Conservation (phyloP, 768 basidiomycete genomes). For the Phaffia australis region DNA sequence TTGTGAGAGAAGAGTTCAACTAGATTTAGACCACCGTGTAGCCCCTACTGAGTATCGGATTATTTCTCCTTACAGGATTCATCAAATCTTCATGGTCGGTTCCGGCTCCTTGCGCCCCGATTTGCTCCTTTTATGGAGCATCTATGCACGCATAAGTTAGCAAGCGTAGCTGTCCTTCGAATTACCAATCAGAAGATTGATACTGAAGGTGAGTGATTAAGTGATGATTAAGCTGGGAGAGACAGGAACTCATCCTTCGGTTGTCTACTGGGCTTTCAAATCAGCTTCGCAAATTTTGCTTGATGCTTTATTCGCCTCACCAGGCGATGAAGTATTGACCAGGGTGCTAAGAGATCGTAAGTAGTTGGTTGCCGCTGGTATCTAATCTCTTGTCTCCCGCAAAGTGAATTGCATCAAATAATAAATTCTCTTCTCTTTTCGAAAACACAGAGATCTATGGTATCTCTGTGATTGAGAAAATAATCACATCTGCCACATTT, state of each 20-base stretch:
- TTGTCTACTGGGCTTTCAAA: neutral
- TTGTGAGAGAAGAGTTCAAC: conserved; percentile 41
- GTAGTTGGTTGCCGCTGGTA: neutral
- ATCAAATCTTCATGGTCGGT: conserved; percentile 88
- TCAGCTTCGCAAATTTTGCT: conserved; percentile 70
- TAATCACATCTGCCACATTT: conserved; percentile 75
- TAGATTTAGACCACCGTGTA: neutral
- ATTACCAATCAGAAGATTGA: conserved; percentile 96
- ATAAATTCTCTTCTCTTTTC: neutral
- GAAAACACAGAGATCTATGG: conserved; percentile 61
- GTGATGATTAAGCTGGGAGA: neutral
- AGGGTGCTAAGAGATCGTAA: conserved; percentile 81
- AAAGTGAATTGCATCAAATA: neutral
- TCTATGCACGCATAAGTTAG: conserved; percentile 93
- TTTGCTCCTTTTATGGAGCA: conserved; percentile 95
- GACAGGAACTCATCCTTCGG: neutral
- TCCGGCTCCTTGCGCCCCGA: conserved; percentile 83
- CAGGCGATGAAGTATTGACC: conserved; percentile 76
- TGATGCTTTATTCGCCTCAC: conserved; percentile 80
- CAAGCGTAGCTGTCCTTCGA: conserved; percentile 83
- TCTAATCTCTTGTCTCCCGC: neutral
- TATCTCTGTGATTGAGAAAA: conserved; percentile 70
- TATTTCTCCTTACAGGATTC: conserved; percentile 43
- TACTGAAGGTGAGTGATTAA: conserved; percentile 43
- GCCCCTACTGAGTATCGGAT: neutral